Conservation (phyloP, 345 rosid species). For the Bruguiera parviflora region DNA sequence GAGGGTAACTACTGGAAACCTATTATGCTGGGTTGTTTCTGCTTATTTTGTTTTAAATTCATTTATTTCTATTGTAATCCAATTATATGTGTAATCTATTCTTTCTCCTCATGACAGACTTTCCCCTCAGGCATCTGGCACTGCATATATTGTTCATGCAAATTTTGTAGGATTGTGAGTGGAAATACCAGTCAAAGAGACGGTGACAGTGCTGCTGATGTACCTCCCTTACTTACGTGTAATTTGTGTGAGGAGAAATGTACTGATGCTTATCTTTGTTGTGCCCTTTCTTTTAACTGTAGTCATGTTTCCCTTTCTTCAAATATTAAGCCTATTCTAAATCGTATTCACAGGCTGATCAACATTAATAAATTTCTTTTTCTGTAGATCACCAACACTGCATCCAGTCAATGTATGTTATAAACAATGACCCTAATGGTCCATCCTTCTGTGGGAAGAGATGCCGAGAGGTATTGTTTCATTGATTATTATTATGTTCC, state of each 20-base stretch:
- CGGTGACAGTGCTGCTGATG: conserved; percentile 23
- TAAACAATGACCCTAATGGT: conserved; percentile 24
- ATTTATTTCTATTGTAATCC: not conserved
- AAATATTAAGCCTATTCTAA: not conserved
- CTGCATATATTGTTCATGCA: conserved; percentile 84
- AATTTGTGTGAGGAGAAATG: conserved; percentile 79
- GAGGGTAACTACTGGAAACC: no score
- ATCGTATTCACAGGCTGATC: not conserved
- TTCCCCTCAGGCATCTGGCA: conserved; percentile 88
- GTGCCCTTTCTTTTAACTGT: not conserved
- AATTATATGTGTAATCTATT: conserved; percentile 7
- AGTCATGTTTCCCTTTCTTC: not conserved
- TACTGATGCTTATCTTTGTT: conserved; percentile 31
- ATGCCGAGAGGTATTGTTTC: conserved; percentile 71
- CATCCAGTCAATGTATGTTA: conserved; percentile 32
- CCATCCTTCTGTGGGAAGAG: conserved; percentile 68
- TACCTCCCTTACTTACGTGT: conserved; percentile 42
- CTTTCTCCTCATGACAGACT: conserved; percentile 42
- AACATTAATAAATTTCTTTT: conserved; percentile 20
- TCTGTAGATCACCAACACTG: conserved; percentile 77
- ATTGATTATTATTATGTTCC: not conserved
- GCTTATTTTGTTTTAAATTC: conserved; percentile 4
- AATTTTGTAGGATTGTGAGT: conserved; percentile 59
- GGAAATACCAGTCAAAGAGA: conserved; percentile 31
- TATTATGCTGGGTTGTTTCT: not conserved